These are phyloP conservation scores for Pythium oligandrum DNA, from an alignment of 352 stramenopile species.

Conservation along the genomic window DNA sequence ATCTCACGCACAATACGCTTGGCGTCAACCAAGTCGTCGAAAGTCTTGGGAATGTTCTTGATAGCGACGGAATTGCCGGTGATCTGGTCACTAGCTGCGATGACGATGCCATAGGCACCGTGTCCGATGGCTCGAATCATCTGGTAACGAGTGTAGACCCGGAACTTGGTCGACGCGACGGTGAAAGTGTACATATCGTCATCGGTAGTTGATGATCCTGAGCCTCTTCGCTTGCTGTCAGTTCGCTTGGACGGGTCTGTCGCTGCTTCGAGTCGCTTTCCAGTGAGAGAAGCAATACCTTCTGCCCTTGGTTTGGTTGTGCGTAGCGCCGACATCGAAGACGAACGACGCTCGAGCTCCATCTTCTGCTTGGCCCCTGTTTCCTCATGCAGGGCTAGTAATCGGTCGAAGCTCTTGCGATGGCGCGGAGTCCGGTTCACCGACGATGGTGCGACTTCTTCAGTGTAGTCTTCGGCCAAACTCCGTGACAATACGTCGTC, in stretches of 20 bases:
- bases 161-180: conserved; percentile 80
- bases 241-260: neutral
- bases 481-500: conserved; percentile 16
- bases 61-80: conserved; percentile 80
- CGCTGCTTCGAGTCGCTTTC: no score
- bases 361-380: conserved; percentile 44
- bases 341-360: conserved; percentile 27
- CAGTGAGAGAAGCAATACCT: no score
- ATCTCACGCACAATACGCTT: conserved; percentile 86
- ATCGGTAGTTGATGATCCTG: neutral
- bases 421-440: conserved; percentile 31
- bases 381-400: conserved; percentile 70
- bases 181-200: conserved; percentile 84
- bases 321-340: conserved; percentile 3
- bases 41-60: conserved; percentile 84
- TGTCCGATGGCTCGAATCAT: conserved; percentile 79
- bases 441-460: conserved; percentile 18
- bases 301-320: no score
- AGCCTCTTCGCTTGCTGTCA: conserved; percentile 8
- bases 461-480: no score
- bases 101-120: conserved; percentile 75
- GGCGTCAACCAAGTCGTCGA: conserved; percentile 78
- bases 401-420: conserved; percentile 73
- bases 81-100: conserved; percentile 75
- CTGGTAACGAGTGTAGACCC: conserved; percentile 78